phyloP scores from a whole-genome alignment of 345 rosid genomes.

The Hibiscus tridactylites region DNA sequence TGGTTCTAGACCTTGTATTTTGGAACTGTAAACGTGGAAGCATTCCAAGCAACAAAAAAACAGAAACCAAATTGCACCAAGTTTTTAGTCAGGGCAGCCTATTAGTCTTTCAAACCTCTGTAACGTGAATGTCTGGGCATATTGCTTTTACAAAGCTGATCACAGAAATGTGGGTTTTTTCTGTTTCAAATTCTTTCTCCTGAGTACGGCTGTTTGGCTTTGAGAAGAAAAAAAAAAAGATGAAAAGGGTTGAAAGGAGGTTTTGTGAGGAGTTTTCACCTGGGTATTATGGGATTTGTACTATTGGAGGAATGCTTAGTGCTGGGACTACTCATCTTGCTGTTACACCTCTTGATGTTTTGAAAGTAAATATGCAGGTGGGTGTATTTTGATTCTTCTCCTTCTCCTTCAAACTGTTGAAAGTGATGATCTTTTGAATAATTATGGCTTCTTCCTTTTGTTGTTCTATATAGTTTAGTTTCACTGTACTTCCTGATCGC shows the following conservation, averaged over 20 bases:
- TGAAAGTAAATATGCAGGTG: slow-evolving; percentile 69
- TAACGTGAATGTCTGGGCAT: background rate
- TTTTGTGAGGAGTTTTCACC: slow-evolving; percentile 28
- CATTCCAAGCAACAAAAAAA: slow-evolving; percentile 5
- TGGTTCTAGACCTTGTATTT: slow-evolving; percentile 7
- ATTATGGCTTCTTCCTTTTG: too few species aligned
- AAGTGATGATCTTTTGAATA: background rate
- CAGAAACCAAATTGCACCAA: background rate
- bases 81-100: background rate
- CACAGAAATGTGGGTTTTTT: background rate
- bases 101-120: background rate
- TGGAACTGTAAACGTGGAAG: slow-evolving; percentile 22
- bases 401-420: background rate
- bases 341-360: slow-evolving; percentile 55
- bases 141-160: background rate
- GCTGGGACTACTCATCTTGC: slow-evolving; percentile 56
- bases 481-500: background rate
- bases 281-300: slow-evolving; percentile 44
- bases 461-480: background rate
- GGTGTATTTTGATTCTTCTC: background rate
- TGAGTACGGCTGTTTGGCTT: background rate
- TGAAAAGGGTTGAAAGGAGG: slow-evolving; percentile 13
- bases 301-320: slow-evolving; percentile 51
- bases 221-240: background rate
- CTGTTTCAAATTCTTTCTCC: background rate